Evolutionary conservation across 176 grass and related monocot species (phyloP).

Genomic region (Tillandsia fasciculata): DNA sequence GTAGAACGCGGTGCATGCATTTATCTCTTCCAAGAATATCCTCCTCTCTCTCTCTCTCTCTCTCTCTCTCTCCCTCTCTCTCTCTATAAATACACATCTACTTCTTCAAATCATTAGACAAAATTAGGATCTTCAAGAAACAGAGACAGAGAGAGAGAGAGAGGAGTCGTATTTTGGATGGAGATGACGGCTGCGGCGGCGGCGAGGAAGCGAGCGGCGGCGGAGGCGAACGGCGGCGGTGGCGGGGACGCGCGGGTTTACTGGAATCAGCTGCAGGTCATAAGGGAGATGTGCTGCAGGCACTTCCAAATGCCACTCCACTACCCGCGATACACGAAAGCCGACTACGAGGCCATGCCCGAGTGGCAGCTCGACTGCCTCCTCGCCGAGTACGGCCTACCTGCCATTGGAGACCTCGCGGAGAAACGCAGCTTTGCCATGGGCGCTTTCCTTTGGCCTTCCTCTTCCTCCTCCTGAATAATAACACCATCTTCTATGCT

Average conservation of each 20-base stretch:
- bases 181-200: constrained; percentile 15
- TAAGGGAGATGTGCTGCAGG: background rate
- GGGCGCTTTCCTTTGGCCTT: constrained; percentile 73
- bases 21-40: too few species aligned
- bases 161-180: background rate
- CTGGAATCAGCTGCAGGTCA: background rate
- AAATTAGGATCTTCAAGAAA: too few species aligned
- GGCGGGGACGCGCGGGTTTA: background rate
- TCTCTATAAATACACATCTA: too few species aligned
- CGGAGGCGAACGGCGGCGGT: background rate
- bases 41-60: too few species aligned
- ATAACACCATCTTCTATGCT: too few species aligned
- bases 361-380: constrained; percentile 91
- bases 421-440: constrained; percentile 72
- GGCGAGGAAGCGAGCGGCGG: background rate
- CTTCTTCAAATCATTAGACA: too few species aligned
- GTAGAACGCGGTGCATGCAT: too few species aligned
- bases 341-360: constrained; percentile 75
- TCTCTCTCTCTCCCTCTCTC: too few species aligned
- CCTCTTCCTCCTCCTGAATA: background rate
- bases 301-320: constrained; percentile 86
- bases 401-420: constrained; percentile 29
- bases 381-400: constrained; percentile 73
- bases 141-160: background rate
- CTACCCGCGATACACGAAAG: constrained; percentile 59